A percentile compares a stretch with the other conserved stretches of the same genome.
These are phyloP conservation scores for Flagelloscypha sp. DNA, from an alignment of 768 basidiomycete genomes.

Conservation along the genomic window DNA sequence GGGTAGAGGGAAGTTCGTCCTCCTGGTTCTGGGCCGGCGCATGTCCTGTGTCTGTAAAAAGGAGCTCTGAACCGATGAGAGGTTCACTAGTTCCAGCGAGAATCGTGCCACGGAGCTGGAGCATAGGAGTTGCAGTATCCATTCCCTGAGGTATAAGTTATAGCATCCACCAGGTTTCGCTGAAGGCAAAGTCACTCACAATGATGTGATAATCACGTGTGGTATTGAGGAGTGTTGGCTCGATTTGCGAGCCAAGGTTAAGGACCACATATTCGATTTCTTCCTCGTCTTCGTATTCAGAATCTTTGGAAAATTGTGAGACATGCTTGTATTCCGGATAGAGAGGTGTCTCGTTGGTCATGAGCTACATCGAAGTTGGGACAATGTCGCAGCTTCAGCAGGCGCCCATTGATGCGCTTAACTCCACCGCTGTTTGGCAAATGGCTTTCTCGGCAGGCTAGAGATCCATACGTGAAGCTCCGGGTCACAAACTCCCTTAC, in stretches of 20 bases:
- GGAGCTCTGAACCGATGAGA: conserved; percentile 66
- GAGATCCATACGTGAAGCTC: conserved; percentile 63
- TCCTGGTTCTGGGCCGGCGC: too few relatives aligned
- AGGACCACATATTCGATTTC: conserved; percentile 64
- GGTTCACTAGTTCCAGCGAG: conserved; percentile 62
- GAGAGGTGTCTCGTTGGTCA: conserved; percentile 1
- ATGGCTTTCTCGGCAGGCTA: conserved; percentile 65
- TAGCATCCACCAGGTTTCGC: not conserved
- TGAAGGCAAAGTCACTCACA: conserved; percentile 34
- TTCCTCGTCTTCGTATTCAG: conserved; percentile 36
- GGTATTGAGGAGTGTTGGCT: conserved; percentile 69
- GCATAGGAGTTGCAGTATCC: conserved; percentile 67
- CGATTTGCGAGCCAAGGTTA: conserved; percentile 56
- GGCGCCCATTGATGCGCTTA: not conserved
- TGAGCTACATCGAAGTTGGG: conserved; percentile 1
- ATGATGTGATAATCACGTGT: conserved; percentile 66
- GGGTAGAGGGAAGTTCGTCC: too few relatives aligned
- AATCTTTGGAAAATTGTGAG: not conserved
- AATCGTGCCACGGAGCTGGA: conserved; percentile 70
- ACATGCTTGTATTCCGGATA: too few relatives aligned
- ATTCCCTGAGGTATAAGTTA: conserved; percentile 41
- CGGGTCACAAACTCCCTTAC: conserved; percentile 28
- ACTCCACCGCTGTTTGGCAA: conserved; percentile 1
- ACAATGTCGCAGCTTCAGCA: not conserved
- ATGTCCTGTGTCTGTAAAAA: conserved; percentile 78